A percentile compares a stretch with the other conserved stretches of the same genome.
Conservation (phyloP, 305 asterid species). For the Fraxinus xanthoxyloides region DNA sequence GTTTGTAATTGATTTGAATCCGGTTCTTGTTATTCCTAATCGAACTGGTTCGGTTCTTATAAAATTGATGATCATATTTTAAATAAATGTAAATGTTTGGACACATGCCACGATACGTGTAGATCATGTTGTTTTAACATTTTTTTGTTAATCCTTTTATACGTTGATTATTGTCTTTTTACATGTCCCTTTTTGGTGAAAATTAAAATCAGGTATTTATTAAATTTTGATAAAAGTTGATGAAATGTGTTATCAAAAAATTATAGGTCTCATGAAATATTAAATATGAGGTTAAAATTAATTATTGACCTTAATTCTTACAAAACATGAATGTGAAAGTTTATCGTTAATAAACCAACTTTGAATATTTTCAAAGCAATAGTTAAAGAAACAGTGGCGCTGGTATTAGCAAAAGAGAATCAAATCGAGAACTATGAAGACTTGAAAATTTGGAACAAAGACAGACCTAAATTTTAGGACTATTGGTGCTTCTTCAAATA, state of each 20-base stretch:
- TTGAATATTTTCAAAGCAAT: constrained; percentile 14
- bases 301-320: too few relatives aligned
- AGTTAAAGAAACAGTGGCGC: constrained; percentile 1
- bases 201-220: too few relatives aligned
- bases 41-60: too few relatives aligned
- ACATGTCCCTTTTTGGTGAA: too few relatives aligned
- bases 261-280: too few relatives aligned
- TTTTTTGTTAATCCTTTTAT: neutral
- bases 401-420: constrained; percentile 8
- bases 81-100: too few relatives aligned
- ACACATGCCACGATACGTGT: neutral
- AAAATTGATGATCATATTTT: too few relatives aligned
- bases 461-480: neutral
- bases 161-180: neutral
- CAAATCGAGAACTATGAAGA: constrained; percentile 10
- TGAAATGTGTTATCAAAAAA: neutral
- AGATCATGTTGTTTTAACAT: too few relatives aligned
- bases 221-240: neutral
- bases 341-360: neutral
- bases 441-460: neutral
- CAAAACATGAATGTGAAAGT: neutral
- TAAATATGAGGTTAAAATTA: too few relatives aligned
- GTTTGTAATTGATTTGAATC: too few relatives aligned
- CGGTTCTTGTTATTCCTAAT: too few relatives aligned
- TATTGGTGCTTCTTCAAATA: neutral